Base-by-base conservation (phyloP, 2,329 filamentous ascomycete genomes). In the Sporothrix pseudoabietina region DNA sequence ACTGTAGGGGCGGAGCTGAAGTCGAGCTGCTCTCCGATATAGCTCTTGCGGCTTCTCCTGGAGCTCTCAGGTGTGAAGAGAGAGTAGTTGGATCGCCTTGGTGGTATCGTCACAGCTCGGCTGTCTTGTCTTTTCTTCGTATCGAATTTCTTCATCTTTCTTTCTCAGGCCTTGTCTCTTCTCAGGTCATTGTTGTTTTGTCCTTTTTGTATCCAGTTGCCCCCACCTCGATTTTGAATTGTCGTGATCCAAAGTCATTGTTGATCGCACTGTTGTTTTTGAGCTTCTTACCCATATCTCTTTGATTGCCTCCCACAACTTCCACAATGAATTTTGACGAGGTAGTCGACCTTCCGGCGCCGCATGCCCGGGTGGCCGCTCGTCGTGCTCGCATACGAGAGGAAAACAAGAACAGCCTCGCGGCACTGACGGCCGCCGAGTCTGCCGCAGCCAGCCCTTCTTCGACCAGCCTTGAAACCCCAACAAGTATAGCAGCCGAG, bases 341-440 rank as follows among this genome's bases (percentile, higher is more conserved):
- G 9, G 55, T 73, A 2, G 32, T 71, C 49, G 68, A 73, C n/a
- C 69, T 75, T 4, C 72, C 74, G 61, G 69, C 71, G 5, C 71
- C 71, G 52, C 73, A 73, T 55, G 71, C 73, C 6, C 73, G 71
- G 14, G 74, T 73, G 16, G 71, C 71, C 7, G 71, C 63, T 2
- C 74, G 63, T 14, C 74, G 71, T 0, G 68, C 66, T 2, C 74
- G 55, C 3, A 52, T 65, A n/a, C 61, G 35, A 35, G 59, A 71
- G 14, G 69, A 70, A 19, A 70, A 8, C 22, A 66, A 65, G 32
- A 57, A 57, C 39, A 59, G 19, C 22, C 12, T 35, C 26, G 26
- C 16, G 1, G 61, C 30, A 3, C 22, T 22, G 12, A 22, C 59
- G 1, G 30, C 54, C 10, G 59, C 57, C n/a, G 41, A 44, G 16